A percentile compares a stretch with the other conserved stretches of the same genome.
Evolutionary conservation across 2,329 filamentous ascomycete genomes (phyloP).

Genomic region (Trichoderma hamatum): DNA sequence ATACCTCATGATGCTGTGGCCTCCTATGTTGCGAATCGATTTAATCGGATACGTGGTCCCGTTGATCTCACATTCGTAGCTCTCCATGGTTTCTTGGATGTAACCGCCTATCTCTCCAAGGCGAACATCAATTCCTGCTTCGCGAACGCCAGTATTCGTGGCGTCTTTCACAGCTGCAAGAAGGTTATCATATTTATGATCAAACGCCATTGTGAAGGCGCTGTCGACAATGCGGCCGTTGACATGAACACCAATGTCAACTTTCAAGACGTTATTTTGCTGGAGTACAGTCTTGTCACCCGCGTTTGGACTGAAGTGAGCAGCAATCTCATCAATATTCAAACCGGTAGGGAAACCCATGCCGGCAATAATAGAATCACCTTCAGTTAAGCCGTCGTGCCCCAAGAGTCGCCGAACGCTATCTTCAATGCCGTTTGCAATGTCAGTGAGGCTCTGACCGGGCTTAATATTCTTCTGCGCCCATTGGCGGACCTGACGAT

Average conservation of each 20-base stretch:
- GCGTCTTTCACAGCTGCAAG: constrained; percentile 69
- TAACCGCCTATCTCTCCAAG: constrained; percentile 71
- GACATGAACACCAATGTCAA: constrained; percentile 74
- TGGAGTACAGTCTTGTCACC: constrained; percentile 77
- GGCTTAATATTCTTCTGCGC: constrained; percentile 76
- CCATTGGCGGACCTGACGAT: constrained; percentile 77
- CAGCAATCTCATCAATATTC: constrained; percentile 76
- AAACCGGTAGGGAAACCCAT: constrained; percentile 81
- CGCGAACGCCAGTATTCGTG: constrained; percentile 76
- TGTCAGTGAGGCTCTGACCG: constrained; percentile 72
- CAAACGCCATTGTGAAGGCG: constrained; percentile 72
- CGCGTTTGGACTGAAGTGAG: constrained; percentile 78
- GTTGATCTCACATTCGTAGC: constrained; percentile 72
- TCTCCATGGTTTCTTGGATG: constrained; percentile 78
- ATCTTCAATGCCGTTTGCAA: constrained; percentile 80
- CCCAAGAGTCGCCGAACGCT: constrained; percentile 71
- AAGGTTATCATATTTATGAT: constrained; percentile 69
- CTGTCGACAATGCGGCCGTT: constrained; percentile 74
- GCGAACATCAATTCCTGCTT: constrained; percentile 78
- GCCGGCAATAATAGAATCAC: constrained; percentile 71
- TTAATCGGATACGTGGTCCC: constrained; percentile 70
- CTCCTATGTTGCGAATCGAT: constrained; percentile 71
- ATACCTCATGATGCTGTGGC: constrained; percentile 76
- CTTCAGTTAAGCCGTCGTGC: constrained; percentile 71
- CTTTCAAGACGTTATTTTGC: constrained; percentile 70